Evolutionary conservation across 75 land plant species (phyloP).

Genomic region (Pinus albicaulis): DNA sequence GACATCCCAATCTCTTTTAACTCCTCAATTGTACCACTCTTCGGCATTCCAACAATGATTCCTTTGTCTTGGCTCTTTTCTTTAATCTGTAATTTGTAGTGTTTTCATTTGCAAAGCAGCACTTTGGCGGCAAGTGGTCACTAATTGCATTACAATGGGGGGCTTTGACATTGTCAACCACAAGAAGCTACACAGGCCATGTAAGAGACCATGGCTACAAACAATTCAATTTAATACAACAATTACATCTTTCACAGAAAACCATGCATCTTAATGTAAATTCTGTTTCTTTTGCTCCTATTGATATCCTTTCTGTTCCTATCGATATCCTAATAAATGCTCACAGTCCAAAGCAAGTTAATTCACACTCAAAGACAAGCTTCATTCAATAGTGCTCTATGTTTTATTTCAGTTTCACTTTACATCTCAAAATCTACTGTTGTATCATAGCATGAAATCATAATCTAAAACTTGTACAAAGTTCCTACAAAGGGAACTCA

Average conservation of each 20-base stretch:
- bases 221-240: not conserved
- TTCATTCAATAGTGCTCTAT: not conserved
- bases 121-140: no score
- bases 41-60: no score
- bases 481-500: not conserved
- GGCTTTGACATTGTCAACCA: not conserved
- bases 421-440: not conserved
- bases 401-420: slow-evolving; percentile 2
- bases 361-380: not conserved
- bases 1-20: no score
- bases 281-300: not conserved
- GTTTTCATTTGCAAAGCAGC: no score
- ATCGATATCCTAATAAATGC: not conserved
- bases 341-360: not conserved
- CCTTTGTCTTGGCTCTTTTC: no score
- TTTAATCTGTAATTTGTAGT: no score
- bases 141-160: no score
- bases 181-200: not conserved
- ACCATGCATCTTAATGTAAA: no score
- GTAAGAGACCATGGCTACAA: not conserved
- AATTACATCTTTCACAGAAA: not conserved
- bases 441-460: not conserved
- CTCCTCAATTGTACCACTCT: no score
- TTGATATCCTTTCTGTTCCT: not conserved
- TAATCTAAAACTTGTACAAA: not conserved